Evolutionary conservation across 1,284 basidiomycete species (phyloP), one percentile per base, ranked within the genome.

Genomic region (Marasmius oreades): DNA sequence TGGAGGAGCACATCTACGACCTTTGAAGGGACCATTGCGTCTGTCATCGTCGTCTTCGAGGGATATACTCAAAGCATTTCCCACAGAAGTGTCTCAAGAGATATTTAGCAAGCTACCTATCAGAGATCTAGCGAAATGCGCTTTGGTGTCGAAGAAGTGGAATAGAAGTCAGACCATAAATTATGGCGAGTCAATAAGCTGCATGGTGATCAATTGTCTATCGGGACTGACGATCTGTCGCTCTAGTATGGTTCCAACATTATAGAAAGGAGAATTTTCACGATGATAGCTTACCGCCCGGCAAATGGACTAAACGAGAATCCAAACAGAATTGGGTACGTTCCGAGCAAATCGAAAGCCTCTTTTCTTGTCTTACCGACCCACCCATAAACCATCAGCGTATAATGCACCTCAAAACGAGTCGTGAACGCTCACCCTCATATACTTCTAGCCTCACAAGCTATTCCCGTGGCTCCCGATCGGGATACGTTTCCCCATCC

Each of bases 171-270:
- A 93, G 72, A 91, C 92, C 0, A 68, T 95, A 57, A 96, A 96
- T 70, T 94, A 95, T 68, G 86, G 93, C 92, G 61, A 56, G 85
- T 76, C 36, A 31, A 12, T 22, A n/a, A n/a, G n/a, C n/a, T n/a
- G n/a, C n/a, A n/a, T n/a, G 52, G 23, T 50, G 33, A 22, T 33
- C 20, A 46, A 45, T 14, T 12, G 45, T 53, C 10, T 20, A 23
- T 33, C 31, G 24, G 50, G 31, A 12, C 42, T 43, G 3, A 22
- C 14, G 34, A 24, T 12, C 24, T 20, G 7, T 34, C 28, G n/a
- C 11, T 46, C 20, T 42, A 95, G 93, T 95, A 3, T 95, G 93
- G 93, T 95, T 94, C 76, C 88, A 92, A 62, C 86, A 90, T 63
- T 90, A 90, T 66, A 74, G 90, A 58, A 88, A 84, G 64, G 90